phyloP scores from a whole-genome alignment of 805 yeast genomes.

The Candida taoyuanica region DNA sequence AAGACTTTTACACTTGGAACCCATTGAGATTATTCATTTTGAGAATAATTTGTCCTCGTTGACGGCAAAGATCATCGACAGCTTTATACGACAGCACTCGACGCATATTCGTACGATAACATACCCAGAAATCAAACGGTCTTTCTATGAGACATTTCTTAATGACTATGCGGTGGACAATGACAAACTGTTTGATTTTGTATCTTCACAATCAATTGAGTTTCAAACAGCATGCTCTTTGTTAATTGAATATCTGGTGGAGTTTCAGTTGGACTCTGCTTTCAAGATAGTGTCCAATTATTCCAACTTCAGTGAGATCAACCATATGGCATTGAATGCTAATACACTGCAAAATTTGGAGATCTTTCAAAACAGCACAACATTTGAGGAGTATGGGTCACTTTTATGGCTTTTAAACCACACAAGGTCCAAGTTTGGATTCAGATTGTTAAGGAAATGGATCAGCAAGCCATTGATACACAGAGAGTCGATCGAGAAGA shows the following conservation, averaged over 20 bases:
- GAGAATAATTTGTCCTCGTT: constrained; percentile 31
- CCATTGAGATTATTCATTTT: constrained; percentile 63
- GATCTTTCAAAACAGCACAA: constrained; percentile 63
- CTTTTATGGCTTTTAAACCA: constrained; percentile 77
- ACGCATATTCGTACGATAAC: constrained; percentile 16
- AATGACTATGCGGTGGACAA: constrained; percentile 11
- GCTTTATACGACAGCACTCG: constrained; percentile 27
- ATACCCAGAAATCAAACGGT: constrained; percentile 14
- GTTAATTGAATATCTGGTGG: constrained; percentile 51
- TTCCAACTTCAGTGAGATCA: constrained; percentile 42
- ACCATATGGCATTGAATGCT: constrained; percentile 54
- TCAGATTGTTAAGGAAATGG: constrained; percentile 66
- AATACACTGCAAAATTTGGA: constrained; percentile 71
- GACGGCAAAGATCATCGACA: constrained; percentile 6
- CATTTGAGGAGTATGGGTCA: constrained; percentile 56
- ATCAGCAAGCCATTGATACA: constrained; percentile 63
- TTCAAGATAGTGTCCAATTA: constrained; percentile 50
- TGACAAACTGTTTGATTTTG: constrained; percentile 26
- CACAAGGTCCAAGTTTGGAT: constrained; percentile 76
- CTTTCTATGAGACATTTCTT: constrained; percentile 13
- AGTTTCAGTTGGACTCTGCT: constrained; percentile 56
- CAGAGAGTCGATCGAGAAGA: constrained; percentile 46
- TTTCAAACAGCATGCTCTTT: constrained; percentile 39
- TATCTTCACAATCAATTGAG: constrained; percentile 20
- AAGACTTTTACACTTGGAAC: constrained; percentile 66